These are phyloP conservation scores for Pichia sp. DNA, from an alignment of 1,139 yeast species.

Conservation along the genomic window DNA sequence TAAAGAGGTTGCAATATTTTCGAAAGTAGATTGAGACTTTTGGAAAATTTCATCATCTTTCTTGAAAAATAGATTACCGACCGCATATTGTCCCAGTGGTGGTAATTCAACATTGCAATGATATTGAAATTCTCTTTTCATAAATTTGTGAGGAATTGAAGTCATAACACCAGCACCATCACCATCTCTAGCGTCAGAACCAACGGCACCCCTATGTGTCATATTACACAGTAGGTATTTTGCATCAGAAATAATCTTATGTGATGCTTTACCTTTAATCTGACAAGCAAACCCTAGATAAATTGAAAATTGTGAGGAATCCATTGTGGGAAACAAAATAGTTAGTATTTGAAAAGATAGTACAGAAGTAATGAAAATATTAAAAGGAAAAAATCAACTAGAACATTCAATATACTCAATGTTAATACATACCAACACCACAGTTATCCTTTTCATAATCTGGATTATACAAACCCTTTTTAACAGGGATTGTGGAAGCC, in stretches of 20 bases:
- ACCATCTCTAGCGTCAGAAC: conserved; percentile 92
- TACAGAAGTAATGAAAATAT: background rate
- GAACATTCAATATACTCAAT: background rate
- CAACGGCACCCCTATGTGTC: conserved; percentile 99
- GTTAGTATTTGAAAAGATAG: conserved; percentile 2
- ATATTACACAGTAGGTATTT: conserved; percentile 82
- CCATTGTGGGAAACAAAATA: background rate
- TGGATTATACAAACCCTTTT: conserved; percentile 90
- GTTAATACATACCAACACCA: conserved; percentile 57
- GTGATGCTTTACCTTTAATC: conserved; percentile 80
- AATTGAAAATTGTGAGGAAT: background rate
- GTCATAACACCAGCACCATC: conserved; percentile 98
- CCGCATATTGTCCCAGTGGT: conserved; percentile 80
- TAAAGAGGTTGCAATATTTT: conserved; percentile 64
- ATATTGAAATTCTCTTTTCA: conserved; percentile 65
- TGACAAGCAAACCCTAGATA: conserved; percentile 71
- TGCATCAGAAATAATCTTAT: conserved; percentile 91
- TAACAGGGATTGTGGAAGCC: conserved; percentile 84
- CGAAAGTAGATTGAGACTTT: conserved; percentile 69
- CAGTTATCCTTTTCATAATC: conserved; percentile 94
- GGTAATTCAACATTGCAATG: conserved; percentile 60
- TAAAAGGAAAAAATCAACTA: background rate
- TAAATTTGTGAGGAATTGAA: conserved; percentile 83
- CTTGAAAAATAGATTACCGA: conserved; percentile 88
- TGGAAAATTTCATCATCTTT: conserved; percentile 56